A percentile compares a stretch with the other conserved stretches of the same genome.
phyloP scores from a whole-genome alignment of 176 grass and related monocot species.

The Bothriochloa decipiens region DNA sequence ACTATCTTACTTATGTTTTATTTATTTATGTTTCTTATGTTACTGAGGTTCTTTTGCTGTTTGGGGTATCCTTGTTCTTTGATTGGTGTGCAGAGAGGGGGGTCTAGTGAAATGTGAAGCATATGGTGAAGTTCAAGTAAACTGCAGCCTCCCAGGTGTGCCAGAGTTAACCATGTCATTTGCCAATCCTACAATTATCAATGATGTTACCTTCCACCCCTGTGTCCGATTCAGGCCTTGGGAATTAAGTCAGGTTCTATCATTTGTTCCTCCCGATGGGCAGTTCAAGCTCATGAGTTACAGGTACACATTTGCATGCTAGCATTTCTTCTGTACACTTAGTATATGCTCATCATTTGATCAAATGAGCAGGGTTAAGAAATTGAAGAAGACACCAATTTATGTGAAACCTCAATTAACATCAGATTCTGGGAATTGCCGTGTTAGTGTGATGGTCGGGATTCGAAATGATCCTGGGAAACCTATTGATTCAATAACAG shows the following conservation, averaged over 20 bases:
- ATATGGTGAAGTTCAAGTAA: conserved; percentile 90
- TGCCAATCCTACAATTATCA: conserved; percentile 70
- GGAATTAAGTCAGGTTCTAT: conserved; percentile 76
- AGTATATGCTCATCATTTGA: conserved; percentile 27
- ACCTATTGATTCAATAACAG: conserved; percentile 86
- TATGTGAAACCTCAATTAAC: conserved; percentile 93
- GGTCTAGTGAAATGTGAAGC: conserved; percentile 78
- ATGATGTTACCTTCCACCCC: conserved; percentile 90
- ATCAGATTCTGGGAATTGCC: conserved; percentile 86
- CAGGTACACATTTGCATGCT: conserved; percentile 51
- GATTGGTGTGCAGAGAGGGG: conserved; percentile 63
- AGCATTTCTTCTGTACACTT: conserved; percentile 2
- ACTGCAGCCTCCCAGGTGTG: conserved; percentile 80
- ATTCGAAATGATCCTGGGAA: conserved; percentile 93
- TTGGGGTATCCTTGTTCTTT: conserved; percentile 2
- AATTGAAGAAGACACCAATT: conserved; percentile 79
- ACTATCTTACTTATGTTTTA: neutral
- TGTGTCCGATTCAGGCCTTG: conserved; percentile 89
- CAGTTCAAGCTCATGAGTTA: conserved; percentile 94
- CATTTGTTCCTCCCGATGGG: conserved; percentile 89
- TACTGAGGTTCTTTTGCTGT: neutral
- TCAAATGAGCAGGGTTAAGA: conserved; percentile 66
- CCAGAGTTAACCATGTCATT: conserved; percentile 92
- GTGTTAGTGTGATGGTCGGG: conserved; percentile 81
- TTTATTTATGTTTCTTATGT: too few relatives aligned